phyloP scores from a whole-genome alignment of 2,329 filamentous ascomycete genomes.

The Neoarthrinium moseri region DNA sequence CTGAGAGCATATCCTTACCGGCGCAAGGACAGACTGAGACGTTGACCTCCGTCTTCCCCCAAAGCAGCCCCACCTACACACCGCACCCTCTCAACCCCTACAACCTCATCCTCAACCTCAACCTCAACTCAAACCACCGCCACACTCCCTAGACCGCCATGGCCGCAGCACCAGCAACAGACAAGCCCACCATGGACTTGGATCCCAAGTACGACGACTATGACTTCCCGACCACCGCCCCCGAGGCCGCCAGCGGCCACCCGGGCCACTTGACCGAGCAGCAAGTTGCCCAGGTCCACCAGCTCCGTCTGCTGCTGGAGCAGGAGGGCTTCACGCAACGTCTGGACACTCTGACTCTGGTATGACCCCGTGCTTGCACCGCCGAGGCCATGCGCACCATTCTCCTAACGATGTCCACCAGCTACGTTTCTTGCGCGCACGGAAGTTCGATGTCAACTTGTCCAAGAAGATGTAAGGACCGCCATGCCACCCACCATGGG shows the following conservation, averaged over 20 bases:
- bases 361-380: conserved; percentile 39
- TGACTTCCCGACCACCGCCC: conserved; percentile 81
- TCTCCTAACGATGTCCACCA: conserved; percentile 30
- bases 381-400: background rate
- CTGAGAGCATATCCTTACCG: too few relatives aligned
- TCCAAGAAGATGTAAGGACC: conserved; percentile 81
- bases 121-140: background rate
- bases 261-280: conserved; percentile 82
- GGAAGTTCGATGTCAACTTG: conserved; percentile 87
- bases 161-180: conserved; percentile 14
- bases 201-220: conserved; percentile 96
- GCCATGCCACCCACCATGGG: too few relatives aligned
- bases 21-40: too few relatives aligned
- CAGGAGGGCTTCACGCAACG: conserved; percentile 76
- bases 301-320: conserved; percentile 85
- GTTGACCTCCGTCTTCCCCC: background rate
- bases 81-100: conserved; percentile 1
- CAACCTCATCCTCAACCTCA: background rate
- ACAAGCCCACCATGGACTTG: conserved; percentile 49
- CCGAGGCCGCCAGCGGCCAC: conserved; percentile 71
- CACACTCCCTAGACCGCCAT: background rate
- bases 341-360: conserved; percentile 89
- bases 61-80: background rate
- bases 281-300: conserved; percentile 86
- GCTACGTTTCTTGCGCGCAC: conserved; percentile 87